Evolutionary conservation across 768 basidiomycete species (phyloP).

Genomic region (Sarcodon aspratus): DNA sequence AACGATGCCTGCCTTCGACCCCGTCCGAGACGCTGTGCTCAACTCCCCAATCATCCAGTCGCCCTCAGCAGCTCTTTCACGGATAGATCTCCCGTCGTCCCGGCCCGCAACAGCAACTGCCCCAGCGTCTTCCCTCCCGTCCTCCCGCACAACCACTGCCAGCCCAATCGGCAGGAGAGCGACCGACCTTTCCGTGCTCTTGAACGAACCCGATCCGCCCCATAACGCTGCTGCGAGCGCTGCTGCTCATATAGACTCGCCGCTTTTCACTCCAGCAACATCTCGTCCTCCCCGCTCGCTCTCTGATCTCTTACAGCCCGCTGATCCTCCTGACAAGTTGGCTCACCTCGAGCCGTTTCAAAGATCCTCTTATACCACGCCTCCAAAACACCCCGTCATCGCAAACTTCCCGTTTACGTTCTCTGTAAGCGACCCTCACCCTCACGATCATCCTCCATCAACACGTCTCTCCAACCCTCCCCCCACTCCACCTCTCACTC

Average conservation of each 20-base stretch:
- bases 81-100: slow-evolving; percentile 12
- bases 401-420: slow-evolving; percentile 1
- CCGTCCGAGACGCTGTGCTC: slow-evolving; percentile 78
- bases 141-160: slow-evolving; percentile 17
- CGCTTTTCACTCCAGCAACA: slow-evolving; percentile 20
- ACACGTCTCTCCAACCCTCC: slow-evolving; percentile 7
- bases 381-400: slow-evolving; percentile 1
- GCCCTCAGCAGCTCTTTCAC: slow-evolving; percentile 20
- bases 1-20: slow-evolving; percentile 69
- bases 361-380: neutral
- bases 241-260: slow-evolving; percentile 17
- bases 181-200: slow-evolving; percentile 66
- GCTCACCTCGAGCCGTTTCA: neutral
- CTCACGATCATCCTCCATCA: slow-evolving; percentile 4
- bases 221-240: slow-evolving; percentile 27
- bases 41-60: slow-evolving; percentile 56
- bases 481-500: slow-evolving; percentile 8
- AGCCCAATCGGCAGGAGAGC: slow-evolving; percentile 50
- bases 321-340: neutral
- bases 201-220: slow-evolving; percentile 43
- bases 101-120: slow-evolving; percentile 10
- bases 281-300: slow-evolving; percentile 10
- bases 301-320: slow-evolving; percentile 1
- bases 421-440: slow-evolving; percentile 1
- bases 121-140: slow-evolving; percentile 10